Evolutionary conservation across 176 grass and related monocot species (phyloP).

Genomic region (Microstegium vimineum): DNA sequence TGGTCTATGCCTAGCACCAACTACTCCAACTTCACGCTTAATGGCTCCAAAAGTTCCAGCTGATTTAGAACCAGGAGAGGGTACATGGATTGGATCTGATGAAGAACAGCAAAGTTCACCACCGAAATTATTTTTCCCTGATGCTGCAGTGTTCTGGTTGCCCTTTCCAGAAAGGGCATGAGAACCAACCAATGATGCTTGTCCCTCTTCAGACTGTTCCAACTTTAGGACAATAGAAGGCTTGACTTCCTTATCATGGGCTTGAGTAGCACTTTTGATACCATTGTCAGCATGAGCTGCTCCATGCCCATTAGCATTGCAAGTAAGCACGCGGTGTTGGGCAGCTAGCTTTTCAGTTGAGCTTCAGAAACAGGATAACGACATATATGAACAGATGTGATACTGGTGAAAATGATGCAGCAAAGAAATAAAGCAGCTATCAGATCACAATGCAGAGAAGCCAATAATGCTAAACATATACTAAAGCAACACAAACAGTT

Average conservation of each 20-base stretch:
- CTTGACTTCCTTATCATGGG: slow-evolving; percentile 32
- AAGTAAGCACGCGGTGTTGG: slow-evolving; percentile 20
- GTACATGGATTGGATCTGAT: slow-evolving; percentile 75
- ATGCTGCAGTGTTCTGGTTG: slow-evolving; percentile 9
- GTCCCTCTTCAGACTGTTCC: slow-evolving; percentile 11
- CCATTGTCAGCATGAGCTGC: slow-evolving; percentile 28
- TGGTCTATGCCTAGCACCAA: slow-evolving; percentile 37
- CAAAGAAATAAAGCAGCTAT: slow-evolving; percentile 21
- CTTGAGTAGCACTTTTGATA: not conserved
- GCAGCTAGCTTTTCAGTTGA: slow-evolving; percentile 45
- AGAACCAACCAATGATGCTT: slow-evolving; percentile 10
- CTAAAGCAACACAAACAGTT: not conserved
- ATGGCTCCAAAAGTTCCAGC: slow-evolving; percentile 60
- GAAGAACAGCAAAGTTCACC: slow-evolving; percentile 57
- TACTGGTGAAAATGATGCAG: slow-evolving; percentile 35
- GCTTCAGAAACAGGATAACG: slow-evolving; percentile 51
- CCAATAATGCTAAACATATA: slow-evolving; percentile 13
- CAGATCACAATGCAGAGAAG: slow-evolving; percentile 15
- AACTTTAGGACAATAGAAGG: slow-evolving; percentile 23
- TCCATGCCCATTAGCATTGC: slow-evolving; percentile 29
- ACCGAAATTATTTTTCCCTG: slow-evolving; percentile 41
- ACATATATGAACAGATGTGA: slow-evolving; percentile 50
- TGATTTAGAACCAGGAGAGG: slow-evolving; percentile 52
- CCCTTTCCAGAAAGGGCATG: slow-evolving; percentile 28
- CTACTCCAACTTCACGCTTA: slow-evolving; percentile 71